Percentiles rank a stretch among this genome's conserved stretches.
Evolutionary conservation across 2,329 filamentous ascomycete genomes (phyloP).

Genomic region (Pestalotiopsis sp.): DNA sequence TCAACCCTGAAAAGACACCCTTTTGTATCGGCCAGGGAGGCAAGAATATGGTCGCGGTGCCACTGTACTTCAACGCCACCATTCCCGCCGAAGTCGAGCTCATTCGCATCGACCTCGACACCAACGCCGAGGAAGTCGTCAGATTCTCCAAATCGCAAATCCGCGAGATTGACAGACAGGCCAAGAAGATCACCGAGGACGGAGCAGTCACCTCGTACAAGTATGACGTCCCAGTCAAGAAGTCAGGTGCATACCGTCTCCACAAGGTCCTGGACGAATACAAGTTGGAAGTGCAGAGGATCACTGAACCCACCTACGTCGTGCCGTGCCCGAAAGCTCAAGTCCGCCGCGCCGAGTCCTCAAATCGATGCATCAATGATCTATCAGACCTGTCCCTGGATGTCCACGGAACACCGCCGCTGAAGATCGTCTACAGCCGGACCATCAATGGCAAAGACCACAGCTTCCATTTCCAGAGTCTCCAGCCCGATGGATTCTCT

Average conservation of each 20-base stretch:
- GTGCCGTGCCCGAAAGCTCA: conserved; percentile 82
- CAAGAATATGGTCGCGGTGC: conserved; percentile 66
- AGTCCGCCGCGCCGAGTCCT: conserved; percentile 64
- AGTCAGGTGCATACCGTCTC: conserved; percentile 84
- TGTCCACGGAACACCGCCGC: conserved; percentile 84
- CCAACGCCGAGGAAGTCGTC: conserved; percentile 78
- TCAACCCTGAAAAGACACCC: conserved; percentile 80
- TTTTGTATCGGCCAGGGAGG: conserved; percentile 74
- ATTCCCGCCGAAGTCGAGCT: conserved; percentile 87
- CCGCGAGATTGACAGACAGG: conserved; percentile 69
- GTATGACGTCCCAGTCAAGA: conserved; percentile 77
- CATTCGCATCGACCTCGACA: conserved; percentile 83
- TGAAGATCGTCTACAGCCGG: conserved; percentile 91
- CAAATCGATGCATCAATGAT: conserved; percentile 81
- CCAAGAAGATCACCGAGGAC: conserved; percentile 67
- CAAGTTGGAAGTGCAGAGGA: conserved; percentile 86
- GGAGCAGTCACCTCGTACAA: conserved; percentile 62
- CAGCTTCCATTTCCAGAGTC: conserved; percentile 87
- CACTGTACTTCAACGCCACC: conserved; percentile 93
- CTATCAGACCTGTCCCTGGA: conserved; percentile 83
- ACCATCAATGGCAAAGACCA: conserved; percentile 82
- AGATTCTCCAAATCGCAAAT: conserved; percentile 75
- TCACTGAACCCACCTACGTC: conserved; percentile 77
- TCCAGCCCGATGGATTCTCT: conserved; percentile 84
- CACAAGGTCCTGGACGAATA: conserved; percentile 88